Evolutionary conservation across 768 basidiomycete species (phyloP).

Genomic region (Tephrocybe sp.): DNA sequence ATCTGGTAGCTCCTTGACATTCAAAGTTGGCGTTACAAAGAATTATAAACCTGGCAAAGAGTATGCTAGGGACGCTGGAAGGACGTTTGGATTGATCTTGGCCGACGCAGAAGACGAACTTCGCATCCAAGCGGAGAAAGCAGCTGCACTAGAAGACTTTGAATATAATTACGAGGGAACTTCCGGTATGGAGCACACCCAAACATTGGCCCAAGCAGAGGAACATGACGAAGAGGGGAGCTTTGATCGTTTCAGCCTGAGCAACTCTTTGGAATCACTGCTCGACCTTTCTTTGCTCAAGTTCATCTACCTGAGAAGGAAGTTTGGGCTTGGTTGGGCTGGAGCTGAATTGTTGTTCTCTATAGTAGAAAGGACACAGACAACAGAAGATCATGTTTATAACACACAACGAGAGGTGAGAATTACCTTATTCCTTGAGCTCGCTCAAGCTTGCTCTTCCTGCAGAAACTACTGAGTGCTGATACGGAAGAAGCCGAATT

Average conservation of each 20-base stretch:
- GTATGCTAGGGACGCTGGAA: slow-evolving; percentile 45
- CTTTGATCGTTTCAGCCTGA: slow-evolving; percentile 66
- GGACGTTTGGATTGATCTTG: slow-evolving; percentile 49
- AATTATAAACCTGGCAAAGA: slow-evolving; percentile 60
- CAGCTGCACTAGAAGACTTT: slow-evolving; percentile 26
- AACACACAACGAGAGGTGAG: slow-evolving; percentile 29
- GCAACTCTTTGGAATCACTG: slow-evolving; percentile 59
- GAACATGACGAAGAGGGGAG: slow-evolving; percentile 37
- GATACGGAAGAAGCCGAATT: slow-evolving; percentile 45
- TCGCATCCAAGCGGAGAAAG: slow-evolving; percentile 32
- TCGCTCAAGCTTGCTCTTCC: not conserved
- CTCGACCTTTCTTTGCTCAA: slow-evolving; percentile 57
- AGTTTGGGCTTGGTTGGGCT: slow-evolving; percentile 65
- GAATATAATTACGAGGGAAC: slow-evolving; percentile 24
- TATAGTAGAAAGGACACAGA: slow-evolving; percentile 46
- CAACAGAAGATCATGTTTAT: slow-evolving; percentile 38
- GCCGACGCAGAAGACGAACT: slow-evolving; percentile 43
- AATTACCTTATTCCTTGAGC: not conserved
- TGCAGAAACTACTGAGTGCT: slow-evolving; percentile 37
- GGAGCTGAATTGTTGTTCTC: slow-evolving; percentile 58
- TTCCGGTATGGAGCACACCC: slow-evolving; percentile 10
- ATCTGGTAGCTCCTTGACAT: slow-evolving; percentile 38
- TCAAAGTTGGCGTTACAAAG: slow-evolving; percentile 62
- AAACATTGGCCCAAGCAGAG: slow-evolving; percentile 17
- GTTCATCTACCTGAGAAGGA: slow-evolving; percentile 50